Percentiles rank a stretch among this genome's conserved stretches.
phyloP scores from a whole-genome alignment of 257 asterid species.

The Hygrophila difformis region DNA sequence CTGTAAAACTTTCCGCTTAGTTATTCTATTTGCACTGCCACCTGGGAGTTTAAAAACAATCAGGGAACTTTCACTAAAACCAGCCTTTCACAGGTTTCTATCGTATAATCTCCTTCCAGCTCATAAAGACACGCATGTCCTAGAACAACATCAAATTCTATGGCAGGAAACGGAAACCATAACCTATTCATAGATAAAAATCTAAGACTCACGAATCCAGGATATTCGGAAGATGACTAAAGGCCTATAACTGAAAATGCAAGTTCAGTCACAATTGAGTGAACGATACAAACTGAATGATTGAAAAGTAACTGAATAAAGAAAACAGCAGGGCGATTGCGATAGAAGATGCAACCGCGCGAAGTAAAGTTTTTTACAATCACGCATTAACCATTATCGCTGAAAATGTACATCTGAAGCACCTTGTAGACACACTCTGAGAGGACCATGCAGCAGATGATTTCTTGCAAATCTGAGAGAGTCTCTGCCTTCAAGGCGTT shows the following conservation, averaged over 20 bases:
- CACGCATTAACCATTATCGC: no score
- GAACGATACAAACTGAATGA: not conserved
- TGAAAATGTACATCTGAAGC: no score
- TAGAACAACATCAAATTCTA: not conserved
- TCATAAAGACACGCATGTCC: not conserved
- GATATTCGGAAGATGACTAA: not conserved
- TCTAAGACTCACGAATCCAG: not conserved
- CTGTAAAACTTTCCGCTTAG: not conserved
- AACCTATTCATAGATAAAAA: not conserved
- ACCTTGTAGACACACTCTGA: constrained; percentile 98
- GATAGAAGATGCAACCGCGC: no score
- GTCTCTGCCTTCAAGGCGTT: constrained; percentile 82
- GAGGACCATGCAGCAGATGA: constrained; percentile 94
- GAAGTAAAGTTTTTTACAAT: no score
- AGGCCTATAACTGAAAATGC: constrained; percentile 6
- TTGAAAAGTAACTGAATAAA: no score
- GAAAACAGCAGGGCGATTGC: no score
- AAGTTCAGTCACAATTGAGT: constrained; percentile 10
- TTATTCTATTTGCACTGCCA: not conserved
- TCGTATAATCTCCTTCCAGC: not conserved
- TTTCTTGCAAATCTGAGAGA: constrained; percentile 82
- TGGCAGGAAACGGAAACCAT: not conserved
- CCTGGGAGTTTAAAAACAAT: not conserved
- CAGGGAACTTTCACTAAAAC: not conserved
- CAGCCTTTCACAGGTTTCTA: not conserved